phyloP scores from a whole-genome alignment of 2,329 filamentous ascomycete species.

The Ceratocystis lukuohia region DNA sequence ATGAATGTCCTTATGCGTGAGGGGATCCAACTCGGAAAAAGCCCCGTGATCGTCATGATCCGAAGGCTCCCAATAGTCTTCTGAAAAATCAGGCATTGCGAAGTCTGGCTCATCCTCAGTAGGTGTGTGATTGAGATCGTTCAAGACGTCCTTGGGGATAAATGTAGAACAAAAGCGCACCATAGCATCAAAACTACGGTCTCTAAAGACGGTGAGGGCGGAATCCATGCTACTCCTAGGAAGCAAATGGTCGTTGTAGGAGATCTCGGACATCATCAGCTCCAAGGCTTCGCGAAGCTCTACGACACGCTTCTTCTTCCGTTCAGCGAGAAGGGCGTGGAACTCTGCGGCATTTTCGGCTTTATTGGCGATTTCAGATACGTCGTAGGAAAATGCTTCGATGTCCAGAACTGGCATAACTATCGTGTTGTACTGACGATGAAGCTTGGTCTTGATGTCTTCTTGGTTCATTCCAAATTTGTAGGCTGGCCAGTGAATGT shows the following conservation, averaged over 20 bases:
- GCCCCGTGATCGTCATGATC: not conserved
- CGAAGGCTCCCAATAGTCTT: not conserved
- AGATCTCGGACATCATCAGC: not conserved
- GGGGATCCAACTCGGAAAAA: not conserved
- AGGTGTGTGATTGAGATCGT: not conserved
- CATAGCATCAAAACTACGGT: conserved; percentile 7
- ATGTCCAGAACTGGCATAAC: not conserved
- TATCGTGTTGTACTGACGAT: conserved; percentile 4
- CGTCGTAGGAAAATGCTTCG: conserved; percentile 7
- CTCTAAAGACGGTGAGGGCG: not conserved
- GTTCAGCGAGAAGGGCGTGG: not conserved
- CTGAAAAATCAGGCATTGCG: not conserved
- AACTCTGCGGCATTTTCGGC: not conserved
- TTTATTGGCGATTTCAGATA: not conserved
- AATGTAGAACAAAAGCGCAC: not conserved
- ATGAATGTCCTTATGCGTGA: not conserved
- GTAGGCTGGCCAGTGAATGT: not conserved
- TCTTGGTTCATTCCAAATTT: not conserved
- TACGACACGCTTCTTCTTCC: not conserved
- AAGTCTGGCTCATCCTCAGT: not conserved
- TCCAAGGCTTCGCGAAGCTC: conserved; percentile 2
- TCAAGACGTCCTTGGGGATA: not conserved
- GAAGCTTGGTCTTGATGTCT: not conserved
- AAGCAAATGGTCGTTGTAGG: not conserved
- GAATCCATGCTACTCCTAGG: not conserved